Conservation (phyloP, 345 rosid species). For the Balakata baccata region DNA sequence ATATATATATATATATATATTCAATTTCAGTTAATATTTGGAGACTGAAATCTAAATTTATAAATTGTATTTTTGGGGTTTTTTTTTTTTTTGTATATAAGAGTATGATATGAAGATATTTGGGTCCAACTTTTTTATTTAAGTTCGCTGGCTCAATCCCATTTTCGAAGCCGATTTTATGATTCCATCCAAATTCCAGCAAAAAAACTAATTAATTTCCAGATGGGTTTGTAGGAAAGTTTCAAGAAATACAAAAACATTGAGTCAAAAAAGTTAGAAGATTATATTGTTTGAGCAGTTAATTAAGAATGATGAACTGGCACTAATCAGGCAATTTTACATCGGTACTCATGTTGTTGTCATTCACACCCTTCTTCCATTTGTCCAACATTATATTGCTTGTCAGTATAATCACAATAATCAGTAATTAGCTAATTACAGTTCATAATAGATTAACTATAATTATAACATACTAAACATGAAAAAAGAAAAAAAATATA, state of each 20-base stretch:
- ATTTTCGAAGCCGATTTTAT: background rate
- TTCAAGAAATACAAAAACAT: background rate
- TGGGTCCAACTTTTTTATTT: background rate
- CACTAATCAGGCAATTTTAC: slow-evolving; percentile 14
- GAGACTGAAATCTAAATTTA: too few relatives aligned
- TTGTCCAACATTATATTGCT: slow-evolving; percentile 32
- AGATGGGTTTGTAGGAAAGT: background rate
- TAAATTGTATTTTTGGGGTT: too few relatives aligned
- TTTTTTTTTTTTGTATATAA: background rate
- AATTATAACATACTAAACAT: background rate
- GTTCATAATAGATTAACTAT: background rate
- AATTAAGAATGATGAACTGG: slow-evolving; percentile 22
- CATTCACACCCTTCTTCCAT: slow-evolving; percentile 39
- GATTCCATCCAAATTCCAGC: background rate
- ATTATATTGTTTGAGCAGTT: background rate
- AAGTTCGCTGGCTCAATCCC: background rate
- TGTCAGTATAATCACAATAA: background rate
- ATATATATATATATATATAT: too few relatives aligned
- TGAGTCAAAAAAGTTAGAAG: background rate
- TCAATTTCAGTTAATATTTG: background rate
- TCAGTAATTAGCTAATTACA: background rate
- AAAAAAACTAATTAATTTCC: background rate
- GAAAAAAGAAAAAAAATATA: background rate
- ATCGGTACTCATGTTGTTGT: slow-evolving; percentile 33
- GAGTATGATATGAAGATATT: background rate